A percentile compares a stretch with the other conserved stretches of the same genome.
Evolutionary conservation across 768 basidiomycete species (phyloP).

Genomic region (Galerina sulciceps): DNA sequence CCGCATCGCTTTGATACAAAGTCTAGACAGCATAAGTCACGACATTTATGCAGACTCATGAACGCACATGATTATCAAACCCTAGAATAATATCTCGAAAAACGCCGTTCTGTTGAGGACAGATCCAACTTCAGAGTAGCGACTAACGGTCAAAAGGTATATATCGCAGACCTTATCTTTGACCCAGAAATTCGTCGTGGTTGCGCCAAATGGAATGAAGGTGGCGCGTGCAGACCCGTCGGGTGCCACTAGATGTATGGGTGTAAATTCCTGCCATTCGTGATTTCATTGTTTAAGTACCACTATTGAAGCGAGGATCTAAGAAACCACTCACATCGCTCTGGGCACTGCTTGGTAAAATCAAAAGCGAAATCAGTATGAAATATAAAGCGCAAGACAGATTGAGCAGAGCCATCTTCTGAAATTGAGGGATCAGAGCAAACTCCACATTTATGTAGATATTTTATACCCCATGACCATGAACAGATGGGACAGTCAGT

Average conservation of each 20-base stretch:
- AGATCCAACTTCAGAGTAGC: background rate
- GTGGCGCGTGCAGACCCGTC: conserved; percentile 45
- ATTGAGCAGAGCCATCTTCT: conserved; percentile 2
- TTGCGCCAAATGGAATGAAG: conserved; percentile 50
- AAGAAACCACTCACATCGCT: conserved; percentile 7
- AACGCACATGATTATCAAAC: conserved; percentile 44
- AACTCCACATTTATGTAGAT: background rate
- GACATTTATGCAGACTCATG: background rate
- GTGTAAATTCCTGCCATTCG: conserved; percentile 29
- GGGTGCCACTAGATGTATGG: conserved; percentile 35
- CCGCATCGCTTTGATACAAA: conserved; percentile 35
- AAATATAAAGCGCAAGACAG: background rate
- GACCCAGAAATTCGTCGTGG: conserved; percentile 48
- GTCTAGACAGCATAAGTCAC: conserved; percentile 21
- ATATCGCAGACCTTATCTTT: conserved; percentile 41
- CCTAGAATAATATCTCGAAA: conserved; percentile 53
- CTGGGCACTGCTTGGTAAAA: conserved; percentile 3
- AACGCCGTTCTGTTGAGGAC: conserved; percentile 29
- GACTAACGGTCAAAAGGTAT: background rate
- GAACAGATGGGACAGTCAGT: background rate
- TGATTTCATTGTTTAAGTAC: background rate
- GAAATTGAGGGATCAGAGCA: background rate
- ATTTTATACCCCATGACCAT: background rate
- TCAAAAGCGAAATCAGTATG: background rate
- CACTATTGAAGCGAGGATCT: background rate